Percentiles rank a stretch among this genome's conserved stretches.
phyloP scores from a whole-genome alignment of 192 early-diverging fungal genomes.

The Dispira parvispora region DNA sequence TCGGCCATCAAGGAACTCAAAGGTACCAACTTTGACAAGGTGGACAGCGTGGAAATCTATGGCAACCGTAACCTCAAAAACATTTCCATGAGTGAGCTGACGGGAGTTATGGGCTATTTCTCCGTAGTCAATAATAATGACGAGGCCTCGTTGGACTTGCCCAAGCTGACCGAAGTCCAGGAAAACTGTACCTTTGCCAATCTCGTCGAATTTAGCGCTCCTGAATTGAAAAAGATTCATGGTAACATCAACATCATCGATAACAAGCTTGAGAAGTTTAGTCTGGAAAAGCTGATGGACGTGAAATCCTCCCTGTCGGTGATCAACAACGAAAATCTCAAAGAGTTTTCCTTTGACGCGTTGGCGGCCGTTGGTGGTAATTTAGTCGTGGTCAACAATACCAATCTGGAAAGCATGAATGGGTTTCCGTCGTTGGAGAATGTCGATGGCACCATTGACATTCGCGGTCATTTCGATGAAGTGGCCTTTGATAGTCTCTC shows the following conservation, averaged over 20 bases:
- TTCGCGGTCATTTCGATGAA: constrained; percentile 41
- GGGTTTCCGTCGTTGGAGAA: constrained; percentile 35
- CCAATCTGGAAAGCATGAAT: constrained; percentile 29
- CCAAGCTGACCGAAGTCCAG: constrained; percentile 28
- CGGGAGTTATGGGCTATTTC: constrained; percentile 26
- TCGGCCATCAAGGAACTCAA: constrained; percentile 25
- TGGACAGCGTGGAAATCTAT: constrained; percentile 30
- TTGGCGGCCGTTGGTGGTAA: constrained; percentile 40
- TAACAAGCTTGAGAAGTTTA: constrained; percentile 34
- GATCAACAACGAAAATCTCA: constrained; percentile 33
- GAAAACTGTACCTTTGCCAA: constrained; percentile 43
- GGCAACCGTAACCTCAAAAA: constrained; percentile 31
- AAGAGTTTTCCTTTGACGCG: constrained; percentile 34
- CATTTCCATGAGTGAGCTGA: constrained; percentile 32
- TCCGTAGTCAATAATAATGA: constrained; percentile 37
- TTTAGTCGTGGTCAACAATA: constrained; percentile 45
- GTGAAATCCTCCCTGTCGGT: constrained; percentile 39
- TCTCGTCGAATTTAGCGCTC: constrained; percentile 23
- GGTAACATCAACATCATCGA: constrained; percentile 41
- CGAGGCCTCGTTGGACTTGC: constrained; percentile 24
- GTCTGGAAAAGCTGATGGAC: constrained; percentile 23
- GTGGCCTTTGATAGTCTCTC: constrained; percentile 33
- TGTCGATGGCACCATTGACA: constrained; percentile 38
- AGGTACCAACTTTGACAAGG: constrained; percentile 20
- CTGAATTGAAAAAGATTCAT: constrained; percentile 24